phyloP scores from a whole-genome alignment of 2,329 filamentous ascomycete genomes.

The Alternaria ethzedia region DNA sequence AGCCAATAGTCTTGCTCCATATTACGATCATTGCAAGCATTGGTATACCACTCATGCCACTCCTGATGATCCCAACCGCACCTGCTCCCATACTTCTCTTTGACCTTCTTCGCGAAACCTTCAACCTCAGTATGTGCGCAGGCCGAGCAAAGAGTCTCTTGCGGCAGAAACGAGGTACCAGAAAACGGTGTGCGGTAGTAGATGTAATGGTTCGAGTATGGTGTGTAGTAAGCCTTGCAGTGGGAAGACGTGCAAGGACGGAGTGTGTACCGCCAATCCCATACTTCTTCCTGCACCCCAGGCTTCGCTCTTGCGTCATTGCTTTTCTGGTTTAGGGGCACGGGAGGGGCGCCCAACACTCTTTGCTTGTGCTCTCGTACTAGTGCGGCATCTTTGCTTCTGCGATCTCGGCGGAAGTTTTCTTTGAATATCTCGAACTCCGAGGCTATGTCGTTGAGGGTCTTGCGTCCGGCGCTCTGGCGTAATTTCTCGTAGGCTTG shows the following conservation, averaged over 20 bases:
- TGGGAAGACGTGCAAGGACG: constrained; percentile 33
- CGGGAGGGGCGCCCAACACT: constrained; percentile 16
- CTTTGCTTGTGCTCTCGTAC: constrained; percentile 15
- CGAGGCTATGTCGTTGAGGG: constrained; percentile 32
- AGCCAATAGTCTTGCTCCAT: constrained; percentile 38
- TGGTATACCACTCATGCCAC: constrained; percentile 35
- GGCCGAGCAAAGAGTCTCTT: constrained; percentile 32
- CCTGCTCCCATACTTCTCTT: constrained; percentile 29
- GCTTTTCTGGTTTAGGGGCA: neutral
- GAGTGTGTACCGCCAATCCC: constrained; percentile 36
- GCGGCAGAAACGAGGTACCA: constrained; percentile 21
- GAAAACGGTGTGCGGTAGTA: constrained; percentile 30
- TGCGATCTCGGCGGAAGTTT: constrained; percentile 19
- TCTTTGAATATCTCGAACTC: constrained; percentile 37
- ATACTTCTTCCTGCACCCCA: constrained; percentile 5
- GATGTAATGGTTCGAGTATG: constrained; percentile 30
- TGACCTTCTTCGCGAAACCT: constrained; percentile 21
- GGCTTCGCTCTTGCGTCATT: neutral
- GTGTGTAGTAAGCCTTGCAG: constrained; percentile 32
- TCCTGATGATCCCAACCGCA: constrained; percentile 29
- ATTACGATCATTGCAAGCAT: constrained; percentile 22
- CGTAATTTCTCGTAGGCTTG: constrained; percentile 35
- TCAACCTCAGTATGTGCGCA: constrained; percentile 37
- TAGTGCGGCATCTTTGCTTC: constrained; percentile 16
- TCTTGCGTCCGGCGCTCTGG: constrained; percentile 43